Evolutionary conservation across 345 rosid genomes (phyloP).

Genomic region (Noccaea caerulescens): DNA sequence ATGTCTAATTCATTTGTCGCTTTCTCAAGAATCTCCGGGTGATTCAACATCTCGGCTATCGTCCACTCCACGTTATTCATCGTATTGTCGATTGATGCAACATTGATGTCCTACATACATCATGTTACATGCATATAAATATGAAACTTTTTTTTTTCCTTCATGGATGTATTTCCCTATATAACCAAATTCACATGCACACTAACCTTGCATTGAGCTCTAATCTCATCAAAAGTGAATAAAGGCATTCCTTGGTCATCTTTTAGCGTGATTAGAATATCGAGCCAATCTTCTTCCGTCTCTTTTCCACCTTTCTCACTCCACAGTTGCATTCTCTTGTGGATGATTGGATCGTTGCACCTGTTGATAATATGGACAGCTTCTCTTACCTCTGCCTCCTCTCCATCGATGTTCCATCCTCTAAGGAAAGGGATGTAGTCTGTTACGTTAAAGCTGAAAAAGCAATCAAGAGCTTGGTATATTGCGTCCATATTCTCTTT

Average conservation of each 20-base stretch:
- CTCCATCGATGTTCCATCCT: constrained; percentile 39
- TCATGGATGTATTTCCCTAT: no score
- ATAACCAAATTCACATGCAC: no score
- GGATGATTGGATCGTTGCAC: constrained; percentile 20
- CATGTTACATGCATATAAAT: neutral
- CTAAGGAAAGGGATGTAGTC: constrained; percentile 36
- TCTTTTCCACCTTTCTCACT: constrained; percentile 29
- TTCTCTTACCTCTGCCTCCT: constrained; percentile 30
- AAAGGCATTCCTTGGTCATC: constrained; percentile 25
- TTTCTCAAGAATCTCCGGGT: constrained; percentile 35
- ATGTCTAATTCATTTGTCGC: constrained; percentile 41
- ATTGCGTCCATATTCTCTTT: constrained; percentile 38
- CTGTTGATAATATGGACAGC: constrained; percentile 6
- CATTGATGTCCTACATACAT: constrained; percentile 4
- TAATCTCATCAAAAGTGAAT: constrained; percentile 24
- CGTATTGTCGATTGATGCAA: constrained; percentile 31
- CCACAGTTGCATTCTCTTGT: constrained; percentile 38
- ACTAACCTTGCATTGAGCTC: constrained; percentile 36
- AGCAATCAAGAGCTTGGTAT: constrained; percentile 2
- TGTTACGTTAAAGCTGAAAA: constrained; percentile 34
- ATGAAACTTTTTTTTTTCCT: neutral
- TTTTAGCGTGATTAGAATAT: constrained; percentile 23
- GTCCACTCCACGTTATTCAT: constrained; percentile 50
- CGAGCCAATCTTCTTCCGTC: constrained; percentile 34
- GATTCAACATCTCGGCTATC: constrained; percentile 46